Evolutionary conservation across 257 asterid species (phyloP), one percentile per base, ranked within the genome.

Genomic region (Fraxinus quadrangulata): DNA sequence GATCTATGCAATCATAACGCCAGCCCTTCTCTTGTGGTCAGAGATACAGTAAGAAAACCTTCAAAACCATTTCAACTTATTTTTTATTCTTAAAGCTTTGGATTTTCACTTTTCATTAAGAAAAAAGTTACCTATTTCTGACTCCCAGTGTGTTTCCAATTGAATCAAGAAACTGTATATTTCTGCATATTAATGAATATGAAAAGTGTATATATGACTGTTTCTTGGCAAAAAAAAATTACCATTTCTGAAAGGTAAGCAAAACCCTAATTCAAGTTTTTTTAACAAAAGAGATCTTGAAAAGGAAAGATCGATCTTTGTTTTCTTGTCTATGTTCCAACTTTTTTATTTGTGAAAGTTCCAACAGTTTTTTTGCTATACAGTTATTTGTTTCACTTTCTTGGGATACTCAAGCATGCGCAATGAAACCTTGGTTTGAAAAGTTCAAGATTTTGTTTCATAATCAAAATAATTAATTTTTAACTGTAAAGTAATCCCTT

Each of bases 1-100:
- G 88, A 86, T 63, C 88, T 86, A 17, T 78, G 78, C 70, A 84
- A 86, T 66, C 66, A 84, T 78, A 63, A 82, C 74, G 88, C 90
- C 47, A 30, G 28, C 73, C 85, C 90, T 33, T 82, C 84, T 19
- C 85, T 86, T 31, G 90, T 82, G 19, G 87, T 84, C 75, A 82
- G 88, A 68, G 82, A 82, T 71, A 77, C 88, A 23, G 88, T 84
- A 80, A 82, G 84, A 74, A 26, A 23, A 63, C 51, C 51, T 45
- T 45, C 51, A 45, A 45, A 47, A 47, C 59, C 59, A 47, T 47
- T 47, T 47, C 59, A 47, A 16, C 59, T 47, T 3, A 3, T 16
- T 47, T 3, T 47, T 47, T 47, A 16, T 14, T 47, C 7, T 47
- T 47, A 16, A 7, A 14, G 7, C 6, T 21, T 59, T 21, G 0